These are phyloP conservation scores for Parastagonospora avenae DNA, from an alignment of 2,329 filamentous ascomycete species.

Conservation along the genomic window DNA sequence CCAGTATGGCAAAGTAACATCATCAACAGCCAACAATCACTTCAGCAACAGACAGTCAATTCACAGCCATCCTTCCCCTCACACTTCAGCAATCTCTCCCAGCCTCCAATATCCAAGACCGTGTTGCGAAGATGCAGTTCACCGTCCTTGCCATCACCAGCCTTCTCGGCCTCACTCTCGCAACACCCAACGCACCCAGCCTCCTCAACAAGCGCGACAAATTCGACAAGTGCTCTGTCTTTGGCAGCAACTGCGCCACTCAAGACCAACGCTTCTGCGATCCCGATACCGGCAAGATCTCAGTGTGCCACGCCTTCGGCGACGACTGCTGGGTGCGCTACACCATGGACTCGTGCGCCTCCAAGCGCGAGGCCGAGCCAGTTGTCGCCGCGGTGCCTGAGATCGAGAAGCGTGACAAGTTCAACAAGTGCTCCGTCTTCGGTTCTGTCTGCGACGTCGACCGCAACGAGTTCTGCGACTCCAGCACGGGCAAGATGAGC, in stretches of 20 bases:
- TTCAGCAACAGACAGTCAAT: neutral
- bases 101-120: neutral
- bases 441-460: neutral
- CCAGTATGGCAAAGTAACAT: neutral
- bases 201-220: conserved; percentile 1
- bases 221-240: conserved; percentile 1
- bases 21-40: neutral
- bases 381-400: too few species aligned
- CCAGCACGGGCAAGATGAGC: neutral
- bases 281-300: neutral
- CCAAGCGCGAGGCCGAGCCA: neutral
- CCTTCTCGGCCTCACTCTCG: neutral
- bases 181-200: neutral
- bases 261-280: neutral
- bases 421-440: conserved; percentile 1
- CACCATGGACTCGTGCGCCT: neutral
- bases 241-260: neutral
- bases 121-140: neutral
- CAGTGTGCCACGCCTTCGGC: neutral
- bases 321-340: neutral
- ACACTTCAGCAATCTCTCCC: neutral
- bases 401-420: neutral
- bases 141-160: neutral
- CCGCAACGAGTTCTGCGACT: neutral
- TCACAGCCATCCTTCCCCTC: neutral